A percentile compares a stretch with the other conserved stretches of the same genome.
phyloP scores from a whole-genome alignment of 2,329 filamentous ascomycete genomes.

The Onygena corvina region DNA sequence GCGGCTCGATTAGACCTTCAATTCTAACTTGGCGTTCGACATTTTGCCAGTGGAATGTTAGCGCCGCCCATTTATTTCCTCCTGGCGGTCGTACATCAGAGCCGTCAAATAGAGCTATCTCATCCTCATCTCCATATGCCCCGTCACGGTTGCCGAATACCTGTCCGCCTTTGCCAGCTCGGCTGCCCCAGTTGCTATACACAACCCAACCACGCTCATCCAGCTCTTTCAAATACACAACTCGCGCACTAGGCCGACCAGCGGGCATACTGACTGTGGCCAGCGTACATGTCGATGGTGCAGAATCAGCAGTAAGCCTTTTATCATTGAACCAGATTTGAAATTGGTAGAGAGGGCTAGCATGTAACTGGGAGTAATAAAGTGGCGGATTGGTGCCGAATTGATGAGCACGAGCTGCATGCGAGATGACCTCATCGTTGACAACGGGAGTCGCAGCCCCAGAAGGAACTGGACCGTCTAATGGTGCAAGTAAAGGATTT shows the following conservation, averaged over 20 bases:
- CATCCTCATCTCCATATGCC: conserved; percentile 6
- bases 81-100: conserved; percentile 8
- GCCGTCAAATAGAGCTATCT: not conserved
- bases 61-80: conserved; percentile 61
- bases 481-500: not conserved
- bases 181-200: conserved; percentile 79
- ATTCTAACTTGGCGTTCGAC: conserved; percentile 83
- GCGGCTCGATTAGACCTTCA: conserved; percentile 60
- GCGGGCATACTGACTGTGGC: conserved; percentile 74
- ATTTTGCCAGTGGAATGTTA: conserved; percentile 84
- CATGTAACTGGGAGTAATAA: conserved; percentile 32
- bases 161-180: conserved; percentile 39
- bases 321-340: conserved; percentile 76
- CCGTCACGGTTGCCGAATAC: conserved; percentile 25
- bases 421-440: conserved; percentile 26
- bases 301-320: conserved; percentile 47
- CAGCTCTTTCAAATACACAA: conserved; percentile 93
- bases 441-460: conserved; percentile 28
- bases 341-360: conserved; percentile 67
- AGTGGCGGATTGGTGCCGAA: conserved; percentile 34
- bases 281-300: conserved; percentile 80
- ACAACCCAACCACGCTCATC: conserved; percentile 74
- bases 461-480: conserved; percentile 18
- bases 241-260: conserved; percentile 69
- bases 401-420: conserved; percentile 33